Base-by-base conservation (phyloP, 176 grass and related monocot species). In the Juncus inflexus region DNA sequence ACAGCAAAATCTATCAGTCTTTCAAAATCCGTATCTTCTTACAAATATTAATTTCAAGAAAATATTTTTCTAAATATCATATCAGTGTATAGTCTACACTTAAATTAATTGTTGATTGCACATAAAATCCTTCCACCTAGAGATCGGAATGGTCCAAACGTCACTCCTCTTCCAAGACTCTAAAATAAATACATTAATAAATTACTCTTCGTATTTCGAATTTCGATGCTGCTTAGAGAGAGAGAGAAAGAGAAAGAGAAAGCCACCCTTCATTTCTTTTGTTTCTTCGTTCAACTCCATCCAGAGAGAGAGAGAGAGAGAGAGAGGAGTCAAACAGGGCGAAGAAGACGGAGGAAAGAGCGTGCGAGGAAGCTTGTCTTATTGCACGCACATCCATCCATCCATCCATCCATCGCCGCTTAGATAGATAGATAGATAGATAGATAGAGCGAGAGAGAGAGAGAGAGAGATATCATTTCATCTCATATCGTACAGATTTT, bases 131-230 rank as follows among this genome's bases (percentile, higher is more conserved):
- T 28, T 28, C 19, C 19, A 28, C 19, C 19, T 28, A 79, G 84
- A 84, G 84, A 83, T 84, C 79, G 71, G 75, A 66, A 77, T 81
- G 75, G 81, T 92, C 89, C 89, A 87, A 92, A 92, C 89, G 81
- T 84, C 84, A 92, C 89, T 84, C 75, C 78, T 73, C 84, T 65
- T 84, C 80, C 55, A 62, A 70, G 72, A 67, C 53, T 63, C 52
- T 63, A 83, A 73, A 49, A 81, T 69, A 76, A 78, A 63, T 53
- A 53, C 55, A 72, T 55, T 53, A 65, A 54, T 70, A 61, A 52
- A 16, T 41, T 79, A 74, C 66, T 66, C 63, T 79, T 61, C 66
- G 69, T 59, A 62, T 76, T 49, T 39, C 54, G 4, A 68, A 62
- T 76, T 49, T 39, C 54, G 4, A 68, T 55, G 67, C 57, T 58